These are phyloP conservation scores for Dacryopinax spathularia DNA, from an alignment of 768 basidiomycete genomes.

Conservation along the genomic window DNA sequence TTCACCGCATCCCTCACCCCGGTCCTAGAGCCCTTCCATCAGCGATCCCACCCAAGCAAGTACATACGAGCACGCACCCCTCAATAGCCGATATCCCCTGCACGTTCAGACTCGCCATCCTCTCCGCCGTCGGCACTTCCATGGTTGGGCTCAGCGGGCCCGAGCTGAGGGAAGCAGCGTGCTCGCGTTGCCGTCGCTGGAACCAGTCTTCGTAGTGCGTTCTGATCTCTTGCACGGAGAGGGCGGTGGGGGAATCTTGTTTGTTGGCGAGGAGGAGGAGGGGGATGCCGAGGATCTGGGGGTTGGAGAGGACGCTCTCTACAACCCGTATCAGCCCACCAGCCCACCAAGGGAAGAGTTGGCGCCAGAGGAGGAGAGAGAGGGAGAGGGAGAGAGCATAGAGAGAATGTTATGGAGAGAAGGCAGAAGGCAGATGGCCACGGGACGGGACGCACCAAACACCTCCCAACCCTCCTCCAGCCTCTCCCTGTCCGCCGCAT, in stretches of 20 bases:
- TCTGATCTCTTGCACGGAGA: slow-evolving; percentile 81
- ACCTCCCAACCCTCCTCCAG: slow-evolving; percentile 93
- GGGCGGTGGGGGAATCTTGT: slow-evolving; percentile 66
- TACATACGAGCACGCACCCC: slow-evolving; percentile 41
- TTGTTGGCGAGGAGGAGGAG: slow-evolving; percentile 91
- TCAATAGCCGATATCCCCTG: slow-evolving; percentile 84
- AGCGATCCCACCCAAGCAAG: not conserved
- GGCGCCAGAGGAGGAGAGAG: too few species aligned
- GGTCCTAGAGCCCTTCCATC: slow-evolving; percentile 42
- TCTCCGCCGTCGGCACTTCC: slow-evolving; percentile 15
- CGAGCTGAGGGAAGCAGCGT: slow-evolving; percentile 27
- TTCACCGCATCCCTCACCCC: slow-evolving; percentile 83
- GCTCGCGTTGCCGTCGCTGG: slow-evolving; percentile 41
- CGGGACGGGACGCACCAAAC: slow-evolving; percentile 51
- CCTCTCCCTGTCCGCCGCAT: slow-evolving; percentile 79
- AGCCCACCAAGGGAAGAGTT: slow-evolving; percentile 7
- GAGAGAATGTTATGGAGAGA: not conserved
- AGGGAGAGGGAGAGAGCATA: too few species aligned
- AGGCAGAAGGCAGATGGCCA: not conserved
- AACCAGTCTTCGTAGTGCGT: slow-evolving; percentile 83
- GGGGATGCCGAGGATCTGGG: slow-evolving; percentile 80
- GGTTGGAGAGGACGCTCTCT: slow-evolving; percentile 77
- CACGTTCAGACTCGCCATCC: slow-evolving; percentile 67
- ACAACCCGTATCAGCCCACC: slow-evolving; percentile 22
- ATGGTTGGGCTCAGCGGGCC: slow-evolving; percentile 30